These are phyloP conservation scores for Rutidosis leptorrhynchoides DNA, from an alignment of 129 eudicot genomes.

Conservation along the genomic window DNA sequence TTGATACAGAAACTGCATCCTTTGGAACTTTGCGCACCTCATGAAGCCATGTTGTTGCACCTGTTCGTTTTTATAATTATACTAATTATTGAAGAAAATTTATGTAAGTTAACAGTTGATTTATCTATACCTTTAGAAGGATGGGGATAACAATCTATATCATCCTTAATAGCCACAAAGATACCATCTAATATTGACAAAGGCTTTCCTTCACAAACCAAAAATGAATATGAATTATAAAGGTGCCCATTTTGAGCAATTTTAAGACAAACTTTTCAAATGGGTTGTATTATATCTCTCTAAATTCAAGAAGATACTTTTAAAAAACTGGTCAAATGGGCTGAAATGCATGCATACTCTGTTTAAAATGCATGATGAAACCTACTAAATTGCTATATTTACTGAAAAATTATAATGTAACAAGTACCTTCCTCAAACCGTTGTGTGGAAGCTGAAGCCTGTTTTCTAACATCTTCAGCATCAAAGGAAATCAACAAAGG, in stretches of 20 bases:
- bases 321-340: slow-evolving; percentile 2
- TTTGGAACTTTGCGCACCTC: slow-evolving; percentile 64
- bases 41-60: slow-evolving; percentile 85
- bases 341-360: neutral
- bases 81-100: slow-evolving; percentile 13
- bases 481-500: slow-evolving; percentile 81
- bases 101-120: slow-evolving; percentile 1
- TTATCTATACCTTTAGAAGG: slow-evolving; percentile 62
- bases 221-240: slow-evolving; percentile 5
- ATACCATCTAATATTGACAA: slow-evolving; percentile 88
- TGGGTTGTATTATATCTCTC: neutral
- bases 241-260: slow-evolving; percentile 2
- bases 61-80: slow-evolving; percentile 46
- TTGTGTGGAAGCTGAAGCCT: slow-evolving; percentile 92
- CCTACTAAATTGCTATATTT: neutral
- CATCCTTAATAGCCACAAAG: slow-evolving; percentile 96
- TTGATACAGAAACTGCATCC: slow-evolving; percentile 87
- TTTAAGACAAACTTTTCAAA: neutral
- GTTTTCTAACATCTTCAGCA: slow-evolving; percentile 76
- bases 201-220: slow-evolving; percentile 64
- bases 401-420: neutral
- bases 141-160: slow-evolving; percentile 88
- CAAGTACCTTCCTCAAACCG: slow-evolving; percentile 83
- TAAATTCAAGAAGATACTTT: neutral
- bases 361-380: neutral